These are phyloP conservation scores for Wolfiporia cocos DNA, from an alignment of 1,284 basidiomycete genomes.

Conservation along the genomic window DNA sequence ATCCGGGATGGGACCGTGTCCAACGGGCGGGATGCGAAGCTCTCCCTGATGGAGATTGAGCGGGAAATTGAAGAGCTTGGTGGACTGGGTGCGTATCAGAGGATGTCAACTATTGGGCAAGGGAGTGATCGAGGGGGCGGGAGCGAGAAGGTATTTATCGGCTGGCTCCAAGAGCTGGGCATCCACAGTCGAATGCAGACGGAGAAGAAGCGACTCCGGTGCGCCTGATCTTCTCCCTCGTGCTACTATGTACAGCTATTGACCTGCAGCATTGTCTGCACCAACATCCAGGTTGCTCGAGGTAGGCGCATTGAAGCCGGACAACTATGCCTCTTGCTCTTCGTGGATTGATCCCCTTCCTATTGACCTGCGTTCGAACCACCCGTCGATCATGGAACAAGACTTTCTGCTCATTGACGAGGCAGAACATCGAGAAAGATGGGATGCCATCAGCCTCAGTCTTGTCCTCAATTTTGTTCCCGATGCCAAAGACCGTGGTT, in stretches of 20 bases:
- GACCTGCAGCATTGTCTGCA: not conserved
- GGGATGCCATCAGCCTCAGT: constrained; percentile 79
- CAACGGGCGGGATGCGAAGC: constrained; percentile 15
- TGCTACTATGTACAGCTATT: too few species aligned
- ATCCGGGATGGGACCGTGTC: constrained; percentile 1
- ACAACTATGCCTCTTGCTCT: constrained; percentile 65
- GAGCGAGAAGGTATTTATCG: constrained; percentile 71
- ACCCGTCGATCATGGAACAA: constrained; percentile 73
- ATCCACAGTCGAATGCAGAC: constrained; percentile 25
- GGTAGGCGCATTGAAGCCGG: constrained; percentile 78
- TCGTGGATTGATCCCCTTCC: constrained; percentile 70
- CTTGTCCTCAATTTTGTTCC: constrained; percentile 87
- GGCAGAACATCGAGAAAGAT: constrained; percentile 41
- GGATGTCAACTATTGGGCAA: constrained; percentile 78
- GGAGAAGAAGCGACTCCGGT: constrained; percentile 35
- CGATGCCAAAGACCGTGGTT: constrained; percentile 70
- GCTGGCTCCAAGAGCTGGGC: constrained; percentile 62
- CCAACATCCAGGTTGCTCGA: constrained; percentile 60
- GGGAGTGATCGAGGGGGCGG: constrained; percentile 78
- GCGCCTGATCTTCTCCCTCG: constrained; percentile 7
- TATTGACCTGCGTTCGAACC: constrained; percentile 78
- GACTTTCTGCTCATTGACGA: constrained; percentile 69
- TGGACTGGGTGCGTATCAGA: constrained; percentile 74
- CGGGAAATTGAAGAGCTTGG: constrained; percentile 61
- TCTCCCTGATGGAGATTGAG: constrained; percentile 44